Conservation (phyloP, 176 grass and related monocot genomes). For the Triticum urartu region DNA sequence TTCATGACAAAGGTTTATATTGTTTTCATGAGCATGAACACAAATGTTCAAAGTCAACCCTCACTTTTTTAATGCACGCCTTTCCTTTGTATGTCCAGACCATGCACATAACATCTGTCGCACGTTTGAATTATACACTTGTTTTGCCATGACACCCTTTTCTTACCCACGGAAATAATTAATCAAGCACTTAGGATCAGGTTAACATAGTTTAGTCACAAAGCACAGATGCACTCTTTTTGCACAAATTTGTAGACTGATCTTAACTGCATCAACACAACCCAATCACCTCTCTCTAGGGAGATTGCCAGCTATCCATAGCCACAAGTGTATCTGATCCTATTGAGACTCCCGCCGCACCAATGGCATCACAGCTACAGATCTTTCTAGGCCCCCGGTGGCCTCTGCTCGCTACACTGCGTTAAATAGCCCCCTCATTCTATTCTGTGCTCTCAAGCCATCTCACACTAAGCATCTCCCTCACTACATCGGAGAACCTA, state of each 20-base stretch:
- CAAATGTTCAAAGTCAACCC: too few species aligned
- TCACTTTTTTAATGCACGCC: too few species aligned
- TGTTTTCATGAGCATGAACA: too few species aligned
- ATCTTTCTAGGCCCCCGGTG: not conserved
- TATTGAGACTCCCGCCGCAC: not conserved
- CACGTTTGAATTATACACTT: not conserved
- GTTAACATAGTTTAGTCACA: not conserved
- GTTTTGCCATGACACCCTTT: too few species aligned
- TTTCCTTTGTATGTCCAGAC: not conserved
- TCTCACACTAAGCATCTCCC: not conserved
- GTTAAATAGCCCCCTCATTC: not conserved
- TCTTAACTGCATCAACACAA: not conserved
- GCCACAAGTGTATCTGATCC: constrained; percentile 9
- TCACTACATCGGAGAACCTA: not conserved
- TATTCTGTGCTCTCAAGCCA: not conserved
- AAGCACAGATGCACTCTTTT: not conserved
- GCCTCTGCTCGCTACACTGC: not conserved
- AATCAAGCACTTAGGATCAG: not conserved
- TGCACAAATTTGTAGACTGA: not conserved
- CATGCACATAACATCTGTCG: not conserved
- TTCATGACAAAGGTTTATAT: too few species aligned
- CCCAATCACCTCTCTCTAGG: not conserved
- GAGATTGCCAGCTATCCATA: constrained; percentile 1
- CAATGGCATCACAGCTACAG: not conserved
- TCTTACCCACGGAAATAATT: too few species aligned